Conservation (phyloP, 331 rosid genomes). For the Malus hybrid region DNA sequence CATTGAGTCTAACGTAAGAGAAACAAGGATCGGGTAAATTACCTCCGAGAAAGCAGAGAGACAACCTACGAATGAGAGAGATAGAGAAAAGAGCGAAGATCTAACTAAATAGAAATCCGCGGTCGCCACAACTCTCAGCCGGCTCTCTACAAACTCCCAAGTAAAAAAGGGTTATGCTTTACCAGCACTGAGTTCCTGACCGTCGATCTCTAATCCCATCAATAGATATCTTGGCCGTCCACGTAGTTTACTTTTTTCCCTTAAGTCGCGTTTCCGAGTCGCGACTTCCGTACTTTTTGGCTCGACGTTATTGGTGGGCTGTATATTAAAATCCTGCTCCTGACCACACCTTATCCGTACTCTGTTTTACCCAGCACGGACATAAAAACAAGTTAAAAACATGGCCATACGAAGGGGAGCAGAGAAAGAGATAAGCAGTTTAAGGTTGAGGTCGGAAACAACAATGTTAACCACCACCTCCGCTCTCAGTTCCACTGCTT, state of each 20-base stretch:
- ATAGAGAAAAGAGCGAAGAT: conserved; percentile 1
- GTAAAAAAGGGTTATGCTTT: not conserved
- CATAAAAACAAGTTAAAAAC: not conserved
- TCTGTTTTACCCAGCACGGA: not conserved
- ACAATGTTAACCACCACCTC: conserved; percentile 20
- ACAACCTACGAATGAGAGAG: not conserved
- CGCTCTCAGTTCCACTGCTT: conserved; percentile 45
- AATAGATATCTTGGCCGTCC: conserved; percentile 17
- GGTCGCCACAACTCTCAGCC: conserved; percentile 21
- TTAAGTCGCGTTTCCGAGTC: not conserved
- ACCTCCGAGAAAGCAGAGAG: conserved; percentile 12
- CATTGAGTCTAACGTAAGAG: not conserved
- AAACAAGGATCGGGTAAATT: not conserved
- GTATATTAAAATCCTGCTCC: not conserved
- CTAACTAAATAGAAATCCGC: not conserved
- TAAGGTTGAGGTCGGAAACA: conserved; percentile 19
- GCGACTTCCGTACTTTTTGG: not conserved
- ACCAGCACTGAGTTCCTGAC: not conserved
- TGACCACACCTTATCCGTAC: not conserved
- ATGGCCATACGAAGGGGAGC: not conserved
- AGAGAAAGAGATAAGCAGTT: conserved; percentile 39
- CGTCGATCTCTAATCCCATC: conserved; percentile 12
- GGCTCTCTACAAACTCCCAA: not conserved
- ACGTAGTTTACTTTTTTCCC: not conserved
- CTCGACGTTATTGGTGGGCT: not conserved